Evolutionary conservation across 2,329 filamentous ascomycete species (phyloP).

Genomic region (Curvularia sp.): DNA sequence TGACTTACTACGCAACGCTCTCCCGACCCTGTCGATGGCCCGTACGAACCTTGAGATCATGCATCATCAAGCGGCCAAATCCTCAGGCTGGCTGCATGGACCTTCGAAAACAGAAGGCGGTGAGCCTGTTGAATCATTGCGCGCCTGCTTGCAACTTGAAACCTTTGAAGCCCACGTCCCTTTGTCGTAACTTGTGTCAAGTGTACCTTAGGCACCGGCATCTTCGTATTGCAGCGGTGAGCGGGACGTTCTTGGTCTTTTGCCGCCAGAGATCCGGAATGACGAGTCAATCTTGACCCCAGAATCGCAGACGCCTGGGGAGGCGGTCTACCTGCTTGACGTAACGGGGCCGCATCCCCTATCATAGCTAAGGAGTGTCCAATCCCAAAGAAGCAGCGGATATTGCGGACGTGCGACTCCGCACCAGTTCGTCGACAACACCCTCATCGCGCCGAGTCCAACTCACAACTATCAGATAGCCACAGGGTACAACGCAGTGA

Average conservation of each 20-base stretch:
- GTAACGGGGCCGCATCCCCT: constrained; percentile 30
- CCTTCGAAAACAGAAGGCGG: constrained; percentile 25
- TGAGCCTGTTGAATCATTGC: constrained; percentile 7
- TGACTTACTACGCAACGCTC: constrained; percentile 32
- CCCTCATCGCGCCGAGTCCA: constrained; percentile 18
- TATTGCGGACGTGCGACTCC: constrained; percentile 30
- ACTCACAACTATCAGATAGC: constrained; percentile 26
- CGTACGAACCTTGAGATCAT: constrained; percentile 13
- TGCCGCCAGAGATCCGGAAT: constrained; percentile 11
- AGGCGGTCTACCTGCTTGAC: constrained; percentile 32
- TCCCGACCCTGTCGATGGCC: constrained; percentile 22
- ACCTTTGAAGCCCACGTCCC: neutral
- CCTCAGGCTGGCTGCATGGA: constrained; percentile 20
- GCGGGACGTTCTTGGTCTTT: constrained; percentile 15
- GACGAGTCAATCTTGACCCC: constrained; percentile 16
- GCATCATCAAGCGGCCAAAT: constrained; percentile 19
- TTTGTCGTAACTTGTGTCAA: constrained; percentile 7
- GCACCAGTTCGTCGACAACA: constrained; percentile 19
- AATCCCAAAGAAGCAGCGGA: constrained; percentile 30
- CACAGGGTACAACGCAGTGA: constrained; percentile 19
- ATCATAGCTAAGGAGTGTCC: constrained; percentile 19
- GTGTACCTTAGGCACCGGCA: constrained; percentile 15
- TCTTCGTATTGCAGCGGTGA: constrained; percentile 25
- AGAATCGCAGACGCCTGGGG: constrained; percentile 14
- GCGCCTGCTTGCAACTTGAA: constrained; percentile 2